Evolutionary conservation across 2,329 filamentous ascomycete species (phyloP).

Genomic region (Aspergillus tanneri): DNA sequence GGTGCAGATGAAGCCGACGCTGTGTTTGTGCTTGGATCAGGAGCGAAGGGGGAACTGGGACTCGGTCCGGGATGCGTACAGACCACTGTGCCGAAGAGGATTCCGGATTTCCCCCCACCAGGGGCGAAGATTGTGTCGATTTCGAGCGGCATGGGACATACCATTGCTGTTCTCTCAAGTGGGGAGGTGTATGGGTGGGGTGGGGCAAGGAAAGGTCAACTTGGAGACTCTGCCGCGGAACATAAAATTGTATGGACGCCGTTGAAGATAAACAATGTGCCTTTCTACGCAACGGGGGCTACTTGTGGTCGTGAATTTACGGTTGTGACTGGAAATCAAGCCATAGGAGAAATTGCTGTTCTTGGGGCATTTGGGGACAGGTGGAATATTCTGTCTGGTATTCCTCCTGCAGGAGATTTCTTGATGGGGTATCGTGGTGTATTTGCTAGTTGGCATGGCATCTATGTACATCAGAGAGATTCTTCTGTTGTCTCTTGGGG

Average conservation of each 20-base stretch:
- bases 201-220: constrained; percentile 77
- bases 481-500: constrained; percentile 72
- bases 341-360: constrained; percentile 61
- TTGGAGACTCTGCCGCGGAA: constrained; percentile 58
- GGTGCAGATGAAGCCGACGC: constrained; percentile 36
- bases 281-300: constrained; percentile 64
- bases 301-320: constrained; percentile 87
- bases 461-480: constrained; percentile 67
- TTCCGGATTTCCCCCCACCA: constrained; percentile 64
- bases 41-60: constrained; percentile 71
- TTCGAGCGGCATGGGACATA: constrained; percentile 74
- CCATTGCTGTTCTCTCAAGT: constrained; percentile 68
- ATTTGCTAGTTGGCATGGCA: constrained; percentile 76
- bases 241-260: constrained; percentile 58
- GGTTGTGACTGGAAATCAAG: constrained; percentile 59
- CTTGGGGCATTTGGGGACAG: constrained; percentile 65
- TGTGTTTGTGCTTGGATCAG: constrained; percentile 65
- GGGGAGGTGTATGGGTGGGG: constrained; percentile 88
- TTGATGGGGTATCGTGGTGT: constrained; percentile 61
- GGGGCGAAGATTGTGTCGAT: constrained; percentile 62
- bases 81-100: constrained; percentile 42
- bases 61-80: constrained; percentile 46
- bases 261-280: constrained; percentile 57
- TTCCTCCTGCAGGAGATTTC: constrained; percentile 46
- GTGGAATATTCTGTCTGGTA: constrained; percentile 61